phyloP scores from a whole-genome alignment of 2,329 filamentous ascomycete genomes.

The Coniochaeta sp. region DNA sequence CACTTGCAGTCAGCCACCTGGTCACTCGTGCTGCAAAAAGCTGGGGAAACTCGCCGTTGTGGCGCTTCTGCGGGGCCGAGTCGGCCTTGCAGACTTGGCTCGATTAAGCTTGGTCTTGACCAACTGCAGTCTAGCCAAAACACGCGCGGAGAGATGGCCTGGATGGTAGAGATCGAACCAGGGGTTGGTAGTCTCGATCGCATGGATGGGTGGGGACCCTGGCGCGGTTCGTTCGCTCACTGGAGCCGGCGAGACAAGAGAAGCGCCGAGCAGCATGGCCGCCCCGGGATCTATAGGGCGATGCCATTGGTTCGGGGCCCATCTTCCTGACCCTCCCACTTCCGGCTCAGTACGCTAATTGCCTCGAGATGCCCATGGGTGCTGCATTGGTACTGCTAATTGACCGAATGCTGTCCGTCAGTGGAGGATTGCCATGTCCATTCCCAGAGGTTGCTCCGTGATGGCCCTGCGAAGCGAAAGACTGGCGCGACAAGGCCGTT shows the following conservation, averaged over 20 bases:
- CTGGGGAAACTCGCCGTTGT: slow-evolving; percentile 1
- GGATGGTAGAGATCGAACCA: neutral
- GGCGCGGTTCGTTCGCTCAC: neutral
- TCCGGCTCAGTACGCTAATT: neutral
- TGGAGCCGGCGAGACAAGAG: slow-evolving; percentile 1
- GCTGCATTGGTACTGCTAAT: slow-evolving; percentile 3
- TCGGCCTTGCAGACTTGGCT: neutral
- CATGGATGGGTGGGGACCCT: neutral
- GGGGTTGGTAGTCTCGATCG: neutral
- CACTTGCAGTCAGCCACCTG: neutral
- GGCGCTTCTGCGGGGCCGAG: neutral
- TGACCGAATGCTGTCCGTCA: slow-evolving; percentile 1
- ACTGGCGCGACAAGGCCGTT: too few species aligned
- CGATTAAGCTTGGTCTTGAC: neutral
- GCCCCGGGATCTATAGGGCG: neutral
- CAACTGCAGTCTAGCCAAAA: neutral
- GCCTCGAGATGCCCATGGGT: neutral
- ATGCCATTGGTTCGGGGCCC: neutral
- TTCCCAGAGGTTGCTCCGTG: neutral
- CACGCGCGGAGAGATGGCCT: neutral
- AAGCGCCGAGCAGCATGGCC: slow-evolving; percentile 1
- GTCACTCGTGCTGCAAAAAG: neutral
- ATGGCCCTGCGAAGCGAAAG: neutral
- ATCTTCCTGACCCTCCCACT: slow-evolving; percentile 1
- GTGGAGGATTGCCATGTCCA: neutral